phyloP scores from a whole-genome alignment of 2,329 filamentous ascomycete species.

The Clonostachys chloroleuca region DNA sequence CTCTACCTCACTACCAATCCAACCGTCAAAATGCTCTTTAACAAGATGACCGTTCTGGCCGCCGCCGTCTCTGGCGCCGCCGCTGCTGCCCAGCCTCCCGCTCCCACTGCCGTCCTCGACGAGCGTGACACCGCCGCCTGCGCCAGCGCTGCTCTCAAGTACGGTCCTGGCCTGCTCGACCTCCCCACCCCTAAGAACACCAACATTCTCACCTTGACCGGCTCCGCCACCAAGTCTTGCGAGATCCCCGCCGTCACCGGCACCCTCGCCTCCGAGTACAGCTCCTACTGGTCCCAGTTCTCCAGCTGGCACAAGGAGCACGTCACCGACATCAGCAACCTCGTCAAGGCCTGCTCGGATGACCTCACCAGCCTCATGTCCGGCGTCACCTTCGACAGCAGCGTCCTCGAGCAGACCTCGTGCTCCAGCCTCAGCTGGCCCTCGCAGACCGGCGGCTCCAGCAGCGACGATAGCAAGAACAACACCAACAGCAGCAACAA shows the following conservation, averaged over 20 bases:
- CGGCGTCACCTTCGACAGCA: not conserved
- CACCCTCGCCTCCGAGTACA: slow-evolving; percentile 14
- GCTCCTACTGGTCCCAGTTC: slow-evolving; percentile 11
- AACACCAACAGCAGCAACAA: not conserved
- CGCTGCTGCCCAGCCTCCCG: not conserved
- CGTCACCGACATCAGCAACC: slow-evolving; percentile 5
- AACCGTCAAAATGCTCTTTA: too few relatives aligned
- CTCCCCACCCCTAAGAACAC: slow-evolving; percentile 10
- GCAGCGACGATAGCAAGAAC: not conserved
- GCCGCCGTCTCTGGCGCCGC: too few relatives aligned
- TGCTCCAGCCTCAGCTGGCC: not conserved
- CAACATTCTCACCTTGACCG: slow-evolving; percentile 11
- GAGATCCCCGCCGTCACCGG: slow-evolving; percentile 17
- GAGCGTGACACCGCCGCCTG: slow-evolving; percentile 1
- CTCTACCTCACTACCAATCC: too few relatives aligned
- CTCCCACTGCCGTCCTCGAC: not conserved
- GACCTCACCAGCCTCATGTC: slow-evolving; percentile 9
- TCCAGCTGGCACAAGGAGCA: slow-evolving; percentile 13
- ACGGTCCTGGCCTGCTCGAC: slow-evolving; percentile 11
- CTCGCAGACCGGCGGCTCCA: not conserved
- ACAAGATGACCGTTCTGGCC: too few relatives aligned
- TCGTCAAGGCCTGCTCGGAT: slow-evolving; percentile 18
- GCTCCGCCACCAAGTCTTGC: slow-evolving; percentile 12
- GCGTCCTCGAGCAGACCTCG: not conserved
- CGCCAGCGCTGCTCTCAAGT: slow-evolving; percentile 7